Base-by-base conservation (phyloP, 202 grass and related monocot genomes). In the Carex arenaria region DNA sequence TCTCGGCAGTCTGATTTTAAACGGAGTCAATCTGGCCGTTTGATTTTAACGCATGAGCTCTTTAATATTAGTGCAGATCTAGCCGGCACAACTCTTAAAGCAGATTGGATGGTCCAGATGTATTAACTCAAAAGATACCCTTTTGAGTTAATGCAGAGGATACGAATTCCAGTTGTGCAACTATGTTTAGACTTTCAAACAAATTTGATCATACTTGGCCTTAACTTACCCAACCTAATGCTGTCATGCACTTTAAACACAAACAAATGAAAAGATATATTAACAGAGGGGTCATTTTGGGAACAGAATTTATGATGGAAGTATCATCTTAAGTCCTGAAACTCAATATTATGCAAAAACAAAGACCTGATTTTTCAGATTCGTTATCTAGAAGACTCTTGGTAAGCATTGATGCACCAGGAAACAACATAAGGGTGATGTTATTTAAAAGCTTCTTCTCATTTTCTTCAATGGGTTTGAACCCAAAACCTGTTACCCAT, bases 381-480 rank as follows among this genome's bases (percentile, higher is more conserved):
- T 72, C 81, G 77, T 20, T 59, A 83, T 59, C 87, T 80, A 88
- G 84, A 81, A 99, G 93, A 79, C 87, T 89, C 89, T 99, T 99
- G 19, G 90, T 94, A 65, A 99, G 78, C 51, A 99, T 72, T 56
- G 83, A 90, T 66, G 96, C 85, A 34, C 91, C 93, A 81, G 96
- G 96, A 92, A 99, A 94, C 61, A 96, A 85, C 96, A 99, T 94
- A 76, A 99, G 95, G 55, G 89, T 96, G 52, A 99, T 61, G 38
- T 94, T 80, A 85, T 83, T 81, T 14, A 99, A 88, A 30, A 85
- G 83, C 64, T 92, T 90, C 74, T 83, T 93, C 79, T 99, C 96
- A 78, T 80, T 64, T 72, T 99, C 82, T 76, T 89, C 78, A 10
- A 99, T 93, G 72, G 91, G 86, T 87, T 92, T 99, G 83, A 99